A percentile compares a stretch with the other conserved stretches of the same genome.
Evolutionary conservation across 2,329 filamentous ascomycete species (phyloP).

Genomic region (Zymoseptoria ardabiliae): DNA sequence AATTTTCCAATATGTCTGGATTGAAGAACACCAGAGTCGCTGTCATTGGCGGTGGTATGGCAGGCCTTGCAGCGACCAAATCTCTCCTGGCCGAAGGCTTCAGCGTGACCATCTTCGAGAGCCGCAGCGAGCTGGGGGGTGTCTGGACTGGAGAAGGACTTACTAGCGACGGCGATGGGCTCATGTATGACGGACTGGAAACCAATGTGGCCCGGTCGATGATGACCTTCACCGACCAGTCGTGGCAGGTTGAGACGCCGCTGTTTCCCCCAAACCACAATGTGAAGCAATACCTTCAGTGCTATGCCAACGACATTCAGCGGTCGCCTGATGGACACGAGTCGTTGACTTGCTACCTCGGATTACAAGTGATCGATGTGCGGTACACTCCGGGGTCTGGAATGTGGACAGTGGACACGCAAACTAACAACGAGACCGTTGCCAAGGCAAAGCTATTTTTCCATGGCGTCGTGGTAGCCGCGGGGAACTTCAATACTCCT

Average conservation of each 20-base stretch:
- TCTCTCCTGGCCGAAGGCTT: constrained; percentile 10
- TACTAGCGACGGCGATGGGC: constrained; percentile 1
- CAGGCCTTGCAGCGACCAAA: constrained; percentile 10
- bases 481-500: constrained; percentile 6
- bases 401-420: too few relatives aligned
- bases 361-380: neutral
- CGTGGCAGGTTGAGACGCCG: constrained; percentile 2
- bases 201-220: constrained; percentile 11
- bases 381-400: neutral
- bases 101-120: constrained; percentile 6
- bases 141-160: constrained; percentile 3
- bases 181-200: constrained; percentile 10
- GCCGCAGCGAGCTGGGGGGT: constrained; percentile 6
- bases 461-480: constrained; percentile 4
- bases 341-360: neutral
- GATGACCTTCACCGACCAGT: constrained; percentile 12
- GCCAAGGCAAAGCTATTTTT: neutral
- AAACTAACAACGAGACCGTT: neutral
- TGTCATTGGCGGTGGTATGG: constrained; percentile 10
- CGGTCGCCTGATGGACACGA: neutral
- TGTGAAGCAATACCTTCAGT: constrained; percentile 5
- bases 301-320: neutral
- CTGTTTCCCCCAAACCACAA: constrained; percentile 2
- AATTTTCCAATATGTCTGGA: neutral
- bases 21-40: neutral